phyloP scores from a whole-genome alignment of 108 stramenopile genomes.

The Stephanodiscus minutulus region DNA sequence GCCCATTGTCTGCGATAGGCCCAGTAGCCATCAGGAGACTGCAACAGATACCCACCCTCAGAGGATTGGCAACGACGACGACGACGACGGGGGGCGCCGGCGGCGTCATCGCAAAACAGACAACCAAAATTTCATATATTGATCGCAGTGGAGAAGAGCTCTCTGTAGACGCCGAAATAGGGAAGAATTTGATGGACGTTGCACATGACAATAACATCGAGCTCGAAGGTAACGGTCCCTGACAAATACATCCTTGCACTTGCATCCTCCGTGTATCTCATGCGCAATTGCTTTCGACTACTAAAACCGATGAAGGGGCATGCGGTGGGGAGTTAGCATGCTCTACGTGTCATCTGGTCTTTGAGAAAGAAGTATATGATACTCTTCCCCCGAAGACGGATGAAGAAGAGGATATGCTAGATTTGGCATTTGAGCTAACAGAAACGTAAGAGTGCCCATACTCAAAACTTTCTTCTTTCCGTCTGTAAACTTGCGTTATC shows the following conservation, averaged over 20 bases:
- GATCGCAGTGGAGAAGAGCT: slow-evolving; percentile 72
- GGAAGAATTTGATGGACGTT: slow-evolving; percentile 75
- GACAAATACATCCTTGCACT: background rate
- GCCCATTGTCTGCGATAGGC: slow-evolving; percentile 35
- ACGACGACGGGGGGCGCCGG: background rate
- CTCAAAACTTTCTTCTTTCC: background rate
- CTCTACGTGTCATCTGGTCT: slow-evolving; percentile 93
- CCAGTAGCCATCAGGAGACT: slow-evolving; percentile 13
- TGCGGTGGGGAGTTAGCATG: slow-evolving; percentile 90
- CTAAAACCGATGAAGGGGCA: slow-evolving; percentile 49
- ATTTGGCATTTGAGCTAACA: slow-evolving; percentile 96
- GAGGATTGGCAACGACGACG: background rate
- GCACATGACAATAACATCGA: slow-evolving; percentile 90
- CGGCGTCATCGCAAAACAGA: slow-evolving; percentile 40
- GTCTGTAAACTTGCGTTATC: slow-evolving; percentile 79
- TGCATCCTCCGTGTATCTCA: background rate
- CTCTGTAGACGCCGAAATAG: slow-evolving; percentile 71
- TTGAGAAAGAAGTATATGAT: slow-evolving; percentile 88
- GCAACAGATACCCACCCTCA: slow-evolving; percentile 9
- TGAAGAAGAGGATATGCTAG: slow-evolving; percentile 99
- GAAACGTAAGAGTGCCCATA: slow-evolving; percentile 81
- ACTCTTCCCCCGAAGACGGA: slow-evolving; percentile 84
- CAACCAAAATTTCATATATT: slow-evolving; percentile 67
- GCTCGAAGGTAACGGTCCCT: slow-evolving; percentile 65
- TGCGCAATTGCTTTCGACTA: background rate